A percentile compares a stretch with the other conserved stretches of the same genome.
These are phyloP conservation scores for Aspergillus pseudotamarii DNA, from an alignment of 2,329 filamentous ascomycete genomes.

Conservation along the genomic window DNA sequence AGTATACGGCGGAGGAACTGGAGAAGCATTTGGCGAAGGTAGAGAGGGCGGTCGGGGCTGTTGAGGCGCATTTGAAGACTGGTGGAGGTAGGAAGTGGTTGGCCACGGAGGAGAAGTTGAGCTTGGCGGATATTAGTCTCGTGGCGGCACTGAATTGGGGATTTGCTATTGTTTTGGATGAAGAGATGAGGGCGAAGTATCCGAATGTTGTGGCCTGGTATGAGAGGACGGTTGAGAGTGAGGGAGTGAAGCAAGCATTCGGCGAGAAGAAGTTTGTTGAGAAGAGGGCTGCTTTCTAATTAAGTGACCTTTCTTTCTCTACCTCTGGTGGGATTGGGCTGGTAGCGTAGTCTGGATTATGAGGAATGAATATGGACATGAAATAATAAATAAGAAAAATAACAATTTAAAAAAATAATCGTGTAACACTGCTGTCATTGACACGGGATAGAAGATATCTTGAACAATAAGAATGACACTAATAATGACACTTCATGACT, in stretches of 20 bases:
- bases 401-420: too few species aligned
- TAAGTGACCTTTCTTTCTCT: neutral
- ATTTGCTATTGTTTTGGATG: constrained; percentile 28
- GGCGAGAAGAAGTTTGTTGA: constrained; percentile 30
- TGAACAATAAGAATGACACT: neutral
- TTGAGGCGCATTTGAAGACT: constrained; percentile 22
- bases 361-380: neutral
- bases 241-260: constrained; percentile 32
- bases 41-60: constrained; percentile 20
- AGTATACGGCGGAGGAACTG: constrained; percentile 28
- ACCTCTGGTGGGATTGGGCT: neutral
- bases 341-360: neutral
- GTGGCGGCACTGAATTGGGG: constrained; percentile 29
- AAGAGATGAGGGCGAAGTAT: constrained; percentile 31
- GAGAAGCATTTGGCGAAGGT: constrained; percentile 19
- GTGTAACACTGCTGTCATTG: neutral
- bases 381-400: too few species aligned
- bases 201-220: constrained; percentile 29
- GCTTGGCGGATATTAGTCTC: constrained; percentile 32
- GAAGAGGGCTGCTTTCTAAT: constrained; percentile 13
- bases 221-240: constrained; percentile 16
- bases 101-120: constrained; percentile 26
- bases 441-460: neutral
- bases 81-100: constrained; percentile 27
- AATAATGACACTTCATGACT: neutral